Base-by-base conservation (phyloP, 108 stramenopile genomes). In the Epipyxis sp. region DNA sequence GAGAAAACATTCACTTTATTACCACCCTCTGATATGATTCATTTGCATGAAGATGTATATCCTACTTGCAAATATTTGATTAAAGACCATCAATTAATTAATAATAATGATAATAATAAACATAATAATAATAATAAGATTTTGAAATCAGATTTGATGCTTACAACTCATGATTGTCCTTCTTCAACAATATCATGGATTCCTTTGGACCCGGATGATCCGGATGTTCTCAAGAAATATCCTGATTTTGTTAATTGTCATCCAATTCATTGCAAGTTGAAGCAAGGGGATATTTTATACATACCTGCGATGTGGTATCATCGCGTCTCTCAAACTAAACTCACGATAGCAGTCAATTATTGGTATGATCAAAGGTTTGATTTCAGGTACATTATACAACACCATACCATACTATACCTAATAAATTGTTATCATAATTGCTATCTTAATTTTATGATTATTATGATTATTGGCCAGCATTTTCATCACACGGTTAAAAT, bases 301-400 rank as follows among this genome's bases (percentile, higher is more conserved):
- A 79, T 97, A 59, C 97, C 97, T 42, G 84, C 93, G 0, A 78
- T 97, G 67, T 96, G 97, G 97, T 95, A 91, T 77, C 97, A 97
- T 85, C 85, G 87, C 35, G 97, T 95, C 0, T 89, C 95, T 2
- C 97, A 97, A 86, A 88, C 88, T 39, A 85, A 89, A 46, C 88
- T 93, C 79, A 97, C 97, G 10, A 87, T 97, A 20, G 95, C 90
- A 1, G 89, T 96, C 29, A 97, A 97, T 71, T 97, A 89, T 34
- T 97, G 97, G 97, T 95, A 90, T 80, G 95, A 97, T 76, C 94
- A 95, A 93, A 80, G 84, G n/a, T 97, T 95, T 85, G 91, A 94
- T 25, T 65, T 65, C 61, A 65, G 61, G 35, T 65, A 65, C 54
- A n/a, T n/a, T n/a, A n/a, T n/a, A n/a, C n/a, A n/a, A n/a, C n/a